Conservation (phyloP, 1,284 basidiomycete species). For the Rhodotorula sp. region DNA sequence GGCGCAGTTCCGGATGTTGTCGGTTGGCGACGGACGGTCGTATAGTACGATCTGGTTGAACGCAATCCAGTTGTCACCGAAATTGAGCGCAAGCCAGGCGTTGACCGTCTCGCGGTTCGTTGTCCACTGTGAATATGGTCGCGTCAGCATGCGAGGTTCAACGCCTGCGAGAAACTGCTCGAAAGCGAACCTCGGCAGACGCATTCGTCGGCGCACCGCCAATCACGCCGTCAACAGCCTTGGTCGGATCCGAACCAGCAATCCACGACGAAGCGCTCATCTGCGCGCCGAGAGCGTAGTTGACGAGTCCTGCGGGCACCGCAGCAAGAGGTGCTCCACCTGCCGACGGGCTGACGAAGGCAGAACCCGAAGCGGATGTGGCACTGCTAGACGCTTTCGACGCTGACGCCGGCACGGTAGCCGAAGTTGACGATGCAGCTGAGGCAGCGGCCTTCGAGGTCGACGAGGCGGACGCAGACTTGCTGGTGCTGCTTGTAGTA, state of each 20-base stretch:
- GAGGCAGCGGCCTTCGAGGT: too few species aligned
- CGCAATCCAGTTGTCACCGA: neutral
- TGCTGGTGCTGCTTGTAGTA: too few species aligned
- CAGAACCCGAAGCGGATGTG: too few species aligned
- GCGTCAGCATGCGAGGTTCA: neutral
- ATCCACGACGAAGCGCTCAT: neutral
- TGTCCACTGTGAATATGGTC: conserved; percentile 27
- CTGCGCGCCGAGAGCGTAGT: neutral
- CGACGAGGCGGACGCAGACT: too few species aligned
- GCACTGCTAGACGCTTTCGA: too few species aligned
- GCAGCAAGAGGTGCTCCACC: too few species aligned
- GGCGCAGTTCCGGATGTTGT: conserved; percentile 25
- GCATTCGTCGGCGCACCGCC: too few species aligned
- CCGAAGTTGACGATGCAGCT: too few species aligned
- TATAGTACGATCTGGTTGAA: conserved; percentile 34
- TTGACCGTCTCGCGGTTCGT: conserved; percentile 1
- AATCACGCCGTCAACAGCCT: neutral
- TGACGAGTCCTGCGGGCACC: neutral
- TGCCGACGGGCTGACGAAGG: too few species aligned
- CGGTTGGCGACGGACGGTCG: conserved; percentile 19
- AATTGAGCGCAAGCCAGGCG: conserved; percentile 14
- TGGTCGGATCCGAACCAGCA: neutral
- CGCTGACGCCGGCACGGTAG: too few species aligned
- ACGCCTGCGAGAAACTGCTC: neutral
- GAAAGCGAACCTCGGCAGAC: too few species aligned